Percentiles rank a stretch among this genome's conserved stretches.
Conservation (phyloP, 306 rosid genomes). For the Bauhinia variegata region DNA sequence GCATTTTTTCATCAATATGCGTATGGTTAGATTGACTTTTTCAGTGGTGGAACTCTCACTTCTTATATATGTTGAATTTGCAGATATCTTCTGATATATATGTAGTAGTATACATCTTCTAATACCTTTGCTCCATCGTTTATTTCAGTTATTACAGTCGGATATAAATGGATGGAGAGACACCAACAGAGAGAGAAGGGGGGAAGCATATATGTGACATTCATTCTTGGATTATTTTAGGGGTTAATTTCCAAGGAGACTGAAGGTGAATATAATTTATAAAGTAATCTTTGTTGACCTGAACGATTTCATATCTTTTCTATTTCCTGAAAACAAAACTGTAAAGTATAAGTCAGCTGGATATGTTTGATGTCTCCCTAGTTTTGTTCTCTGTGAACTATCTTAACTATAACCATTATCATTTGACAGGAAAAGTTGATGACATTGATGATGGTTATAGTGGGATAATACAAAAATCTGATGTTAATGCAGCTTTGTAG, state of each 20-base stretch:
- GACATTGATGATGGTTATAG: background rate
- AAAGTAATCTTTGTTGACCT: slow-evolving; percentile 43
- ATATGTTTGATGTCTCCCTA: slow-evolving; percentile 23
- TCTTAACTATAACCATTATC: too few relatives aligned
- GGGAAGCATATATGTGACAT: slow-evolving; percentile 34
- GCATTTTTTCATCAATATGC: slow-evolving; percentile 7
- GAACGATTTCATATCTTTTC: slow-evolving; percentile 23
- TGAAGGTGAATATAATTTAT: slow-evolving; percentile 23
- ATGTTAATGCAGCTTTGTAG: slow-evolving; percentile 5
- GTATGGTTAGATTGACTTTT: background rate
- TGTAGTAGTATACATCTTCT: slow-evolving; percentile 10
- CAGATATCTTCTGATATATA: background rate
- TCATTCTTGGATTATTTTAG: slow-evolving; percentile 41
- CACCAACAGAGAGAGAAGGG: slow-evolving; percentile 9
- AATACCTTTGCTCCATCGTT: slow-evolving; percentile 16
- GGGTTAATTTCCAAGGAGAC: slow-evolving; percentile 35
- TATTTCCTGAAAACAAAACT: slow-evolving; percentile 30
- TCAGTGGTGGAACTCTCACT: background rate
- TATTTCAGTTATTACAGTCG: slow-evolving; percentile 48
- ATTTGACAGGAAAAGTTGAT: background rate
- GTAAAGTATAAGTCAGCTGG: slow-evolving; percentile 50
- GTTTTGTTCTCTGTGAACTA: too few relatives aligned
- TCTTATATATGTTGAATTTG: slow-evolving; percentile 14
- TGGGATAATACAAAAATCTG: slow-evolving; percentile 15
- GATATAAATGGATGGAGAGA: slow-evolving; percentile 41